Base-by-base conservation (phyloP, 1,284 basidiomycete genomes). In the Exobasidium cylindrosporum region DNA sequence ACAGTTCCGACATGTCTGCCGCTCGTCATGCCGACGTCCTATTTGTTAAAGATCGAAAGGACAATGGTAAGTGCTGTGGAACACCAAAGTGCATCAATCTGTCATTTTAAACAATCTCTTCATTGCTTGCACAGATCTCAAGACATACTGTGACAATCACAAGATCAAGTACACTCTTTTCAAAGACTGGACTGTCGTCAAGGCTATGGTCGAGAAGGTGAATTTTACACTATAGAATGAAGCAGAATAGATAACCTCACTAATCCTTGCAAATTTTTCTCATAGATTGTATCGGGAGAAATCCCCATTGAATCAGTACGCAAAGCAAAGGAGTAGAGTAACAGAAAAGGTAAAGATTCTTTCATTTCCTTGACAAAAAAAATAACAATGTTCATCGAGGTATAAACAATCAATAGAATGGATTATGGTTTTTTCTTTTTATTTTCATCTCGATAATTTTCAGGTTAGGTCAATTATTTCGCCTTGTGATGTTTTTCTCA, bases 1-100 rank as follows among this genome's bases (percentile, higher is more conserved):
- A 6, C 62, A 64, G 62, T 57, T 78, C 76, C 47, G 77, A 79
- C 73, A 79, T 79, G 76, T 76, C 73, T 23, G 77, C 77, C 13
- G 77, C 77, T 0, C 68, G 73, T n/a, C 77, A 79, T 67, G 77
- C 77, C 31, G 77, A 79, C 50, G 73, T 78, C 2, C 69, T 79
- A 49, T 79, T 78, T 44, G 77, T 79, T 53, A 79, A 79, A 70
- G 74, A 79, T 65, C 76, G 76, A 72, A 35, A 77, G 67, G 77
- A 79, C 68, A 79, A 79, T 64, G 43, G 35, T 40, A 17, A 40
- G 35, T n/a, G n/a, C n/a, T n/a, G n/a, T n/a, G n/a, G n/a, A n/a
- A n/a, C n/a, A n/a, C n/a, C n/a, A n/a, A n/a, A n/a, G n/a, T 45
- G 43, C 43, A 14, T 50, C 24, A 7, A 26, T 50, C 47, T 50